These are phyloP conservation scores for Saksenaea oblongispora DNA, from an alignment of 371 early-diverging fungal genomes.

Conservation along the genomic window DNA sequence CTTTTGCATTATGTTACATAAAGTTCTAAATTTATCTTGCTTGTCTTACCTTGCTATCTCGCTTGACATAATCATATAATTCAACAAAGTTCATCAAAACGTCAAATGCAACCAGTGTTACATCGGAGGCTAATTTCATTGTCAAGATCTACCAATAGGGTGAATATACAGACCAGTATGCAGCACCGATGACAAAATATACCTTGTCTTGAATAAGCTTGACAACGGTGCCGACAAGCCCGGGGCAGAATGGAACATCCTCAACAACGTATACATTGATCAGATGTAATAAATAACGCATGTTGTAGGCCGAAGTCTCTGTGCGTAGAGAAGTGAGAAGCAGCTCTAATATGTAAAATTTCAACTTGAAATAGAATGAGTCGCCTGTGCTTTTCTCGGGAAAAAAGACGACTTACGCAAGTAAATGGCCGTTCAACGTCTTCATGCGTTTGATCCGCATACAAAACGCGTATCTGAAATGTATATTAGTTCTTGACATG, in stretches of 20 bases:
- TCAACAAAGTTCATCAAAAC: slow-evolving; percentile 66
- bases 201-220: slow-evolving; percentile 79
- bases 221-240: slow-evolving; percentile 70
- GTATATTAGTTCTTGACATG: not conserved
- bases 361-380: slow-evolving; percentile 45
- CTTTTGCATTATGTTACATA: slow-evolving; percentile 27
- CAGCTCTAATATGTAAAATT: slow-evolving; percentile 70
- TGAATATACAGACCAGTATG: not conserved
- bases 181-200: slow-evolving; percentile 11
- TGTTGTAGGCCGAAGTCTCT: slow-evolving; percentile 69
- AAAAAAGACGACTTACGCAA: slow-evolving; percentile 26
- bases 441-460: slow-evolving; percentile 43
- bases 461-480: slow-evolving; percentile 56
- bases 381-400: not conserved
- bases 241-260: slow-evolving; percentile 77
- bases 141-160: slow-evolving; percentile 48
- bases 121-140: slow-evolving; percentile 67
- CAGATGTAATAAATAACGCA: slow-evolving; percentile 68
- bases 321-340: slow-evolving; percentile 66
- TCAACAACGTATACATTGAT: slow-evolving; percentile 76
- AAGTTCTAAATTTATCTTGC: not conserved
- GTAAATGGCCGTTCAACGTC: slow-evolving; percentile 40
- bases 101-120: slow-evolving; percentile 71
- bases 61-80: slow-evolving; percentile 66
- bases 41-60: slow-evolving; percentile 65